Conservation (phyloP, 2,329 filamentous ascomycete species). For the Clarireedia monteithiana region DNA sequence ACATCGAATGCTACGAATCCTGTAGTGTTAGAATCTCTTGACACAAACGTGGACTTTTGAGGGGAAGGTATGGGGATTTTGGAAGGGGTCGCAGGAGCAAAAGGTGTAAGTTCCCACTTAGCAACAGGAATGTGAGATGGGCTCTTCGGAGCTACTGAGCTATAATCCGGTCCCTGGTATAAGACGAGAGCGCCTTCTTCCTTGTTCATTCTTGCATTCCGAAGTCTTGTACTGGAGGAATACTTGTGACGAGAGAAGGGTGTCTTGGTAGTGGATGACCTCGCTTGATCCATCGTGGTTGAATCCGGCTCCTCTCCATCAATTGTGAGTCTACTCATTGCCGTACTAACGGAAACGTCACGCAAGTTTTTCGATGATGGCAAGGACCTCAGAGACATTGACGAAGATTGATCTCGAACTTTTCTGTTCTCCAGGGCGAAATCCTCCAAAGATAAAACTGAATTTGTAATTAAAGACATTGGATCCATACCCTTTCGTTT, state of each 20-base stretch:
- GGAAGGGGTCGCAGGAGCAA: conserved; percentile 29
- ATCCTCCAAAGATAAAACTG: conserved; percentile 16
- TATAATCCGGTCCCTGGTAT: conserved; percentile 19
- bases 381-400: conserved; percentile 17
- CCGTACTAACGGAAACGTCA: conserved; percentile 32
- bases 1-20: conserved; percentile 68
- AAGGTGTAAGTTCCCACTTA: conserved; percentile 21
- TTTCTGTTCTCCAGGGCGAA: conserved; percentile 21
- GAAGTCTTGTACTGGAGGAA: conserved; percentile 17
- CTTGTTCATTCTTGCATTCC: conserved; percentile 18
- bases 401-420: conserved; percentile 26
- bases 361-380: conserved; percentile 20
- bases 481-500: conserved; percentile 45
- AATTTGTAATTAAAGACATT: conserved; percentile 27
- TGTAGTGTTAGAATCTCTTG: conserved; percentile 64
- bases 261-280: conserved; percentile 9
- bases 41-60: conserved; percentile 49
- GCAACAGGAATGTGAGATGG: conserved; percentile 30
- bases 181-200: conserved; percentile 22
- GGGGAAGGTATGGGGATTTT: conserved; percentile 34
- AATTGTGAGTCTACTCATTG: conserved; percentile 29
- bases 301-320: conserved; percentile 12
- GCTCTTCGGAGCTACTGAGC: conserved; percentile 25
- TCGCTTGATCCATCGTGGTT: conserved; percentile 14
- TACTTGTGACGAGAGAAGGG: conserved; percentile 15